Evolutionary conservation across 768 basidiomycete species (phyloP).

Genomic region (Rhodotorula graminis): DNA sequence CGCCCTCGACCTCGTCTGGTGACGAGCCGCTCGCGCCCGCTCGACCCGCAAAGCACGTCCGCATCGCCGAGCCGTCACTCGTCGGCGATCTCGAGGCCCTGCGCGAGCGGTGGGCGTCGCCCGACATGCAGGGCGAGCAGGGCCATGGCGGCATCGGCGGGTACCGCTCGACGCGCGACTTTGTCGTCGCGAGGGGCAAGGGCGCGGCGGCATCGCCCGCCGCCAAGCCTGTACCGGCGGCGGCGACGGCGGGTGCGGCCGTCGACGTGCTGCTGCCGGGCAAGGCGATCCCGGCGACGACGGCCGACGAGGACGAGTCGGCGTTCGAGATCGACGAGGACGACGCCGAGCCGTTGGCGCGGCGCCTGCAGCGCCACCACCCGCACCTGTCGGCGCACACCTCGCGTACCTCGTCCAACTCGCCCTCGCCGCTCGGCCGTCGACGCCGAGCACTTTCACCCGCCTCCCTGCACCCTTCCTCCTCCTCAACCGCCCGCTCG

Average conservation of each 20-base stretch:
- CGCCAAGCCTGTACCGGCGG: too few relatives aligned
- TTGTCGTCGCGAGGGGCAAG: slow-evolving; percentile 9
- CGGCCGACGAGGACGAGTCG: background rate
- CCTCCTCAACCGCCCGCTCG: background rate
- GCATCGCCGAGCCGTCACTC: slow-evolving; percentile 19
- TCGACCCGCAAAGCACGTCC: background rate
- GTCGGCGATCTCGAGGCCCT: slow-evolving; percentile 10
- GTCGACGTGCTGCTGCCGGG: background rate
- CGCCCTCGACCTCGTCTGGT: too few relatives aligned
- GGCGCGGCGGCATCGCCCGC: background rate
- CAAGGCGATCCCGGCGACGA: background rate
- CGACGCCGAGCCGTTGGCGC: background rate
- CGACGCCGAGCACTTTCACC: background rate
- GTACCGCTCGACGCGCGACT: slow-evolving; percentile 21
- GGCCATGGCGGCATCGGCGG: slow-evolving; percentile 22
- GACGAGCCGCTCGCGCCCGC: too few relatives aligned
- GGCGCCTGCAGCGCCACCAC: background rate
- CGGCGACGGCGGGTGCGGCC: background rate
- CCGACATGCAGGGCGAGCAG: slow-evolving; percentile 9
- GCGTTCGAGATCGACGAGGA: background rate
- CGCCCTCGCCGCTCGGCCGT: background rate
- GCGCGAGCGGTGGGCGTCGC: slow-evolving; percentile 10
- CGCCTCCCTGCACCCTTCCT: background rate
- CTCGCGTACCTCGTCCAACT: background rate
- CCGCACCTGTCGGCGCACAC: too few relatives aligned